A percentile compares a stretch with the other conserved stretches of the same genome.
Evolutionary conservation across 768 basidiomycete genomes (phyloP).

Genomic region (Tricholomella constricta): DNA sequence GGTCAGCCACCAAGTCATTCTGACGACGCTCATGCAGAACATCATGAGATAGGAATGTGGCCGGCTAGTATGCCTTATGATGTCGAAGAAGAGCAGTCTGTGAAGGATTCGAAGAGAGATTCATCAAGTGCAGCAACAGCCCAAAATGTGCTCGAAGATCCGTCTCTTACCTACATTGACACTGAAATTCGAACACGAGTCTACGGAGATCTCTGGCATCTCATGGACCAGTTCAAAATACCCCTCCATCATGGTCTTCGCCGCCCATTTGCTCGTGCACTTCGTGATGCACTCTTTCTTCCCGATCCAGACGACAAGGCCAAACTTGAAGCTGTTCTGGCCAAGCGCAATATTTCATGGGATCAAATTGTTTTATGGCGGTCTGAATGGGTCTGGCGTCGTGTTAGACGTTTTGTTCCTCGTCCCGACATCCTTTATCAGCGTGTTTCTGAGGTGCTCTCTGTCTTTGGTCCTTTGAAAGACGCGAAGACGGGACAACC

Average conservation of each 20-base stretch:
- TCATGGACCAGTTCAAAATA: conserved; percentile 20
- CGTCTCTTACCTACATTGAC: background rate
- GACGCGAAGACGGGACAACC: background rate
- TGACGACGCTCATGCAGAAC: too few relatives aligned
- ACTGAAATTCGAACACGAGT: conserved; percentile 7
- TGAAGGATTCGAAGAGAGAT: too few relatives aligned
- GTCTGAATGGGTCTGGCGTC: conserved; percentile 20
- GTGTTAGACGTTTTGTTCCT: conserved; percentile 21
- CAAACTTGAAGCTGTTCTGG: conserved; percentile 3
- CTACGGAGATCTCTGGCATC: conserved; percentile 15
- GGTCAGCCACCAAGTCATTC: too few relatives aligned
- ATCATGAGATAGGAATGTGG: too few relatives aligned
- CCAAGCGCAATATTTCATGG: conserved; percentile 4
- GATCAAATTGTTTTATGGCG: conserved; percentile 1
- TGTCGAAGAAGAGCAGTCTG: too few relatives aligned
- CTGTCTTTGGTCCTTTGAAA: background rate
- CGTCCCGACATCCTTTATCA: conserved; percentile 17
- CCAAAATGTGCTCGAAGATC: too few relatives aligned
- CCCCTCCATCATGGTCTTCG: conserved; percentile 19
- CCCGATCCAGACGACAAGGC: conserved; percentile 18
- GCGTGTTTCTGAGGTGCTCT: background rate
- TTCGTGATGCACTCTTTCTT: conserved; percentile 21
- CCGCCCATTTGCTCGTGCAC: conserved; percentile 15
- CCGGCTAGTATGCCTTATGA: too few relatives aligned
- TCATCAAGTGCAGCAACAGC: too few relatives aligned